Base-by-base conservation (phyloP, 73 alveolate species). In the Paramecium sonneborni region DNA sequence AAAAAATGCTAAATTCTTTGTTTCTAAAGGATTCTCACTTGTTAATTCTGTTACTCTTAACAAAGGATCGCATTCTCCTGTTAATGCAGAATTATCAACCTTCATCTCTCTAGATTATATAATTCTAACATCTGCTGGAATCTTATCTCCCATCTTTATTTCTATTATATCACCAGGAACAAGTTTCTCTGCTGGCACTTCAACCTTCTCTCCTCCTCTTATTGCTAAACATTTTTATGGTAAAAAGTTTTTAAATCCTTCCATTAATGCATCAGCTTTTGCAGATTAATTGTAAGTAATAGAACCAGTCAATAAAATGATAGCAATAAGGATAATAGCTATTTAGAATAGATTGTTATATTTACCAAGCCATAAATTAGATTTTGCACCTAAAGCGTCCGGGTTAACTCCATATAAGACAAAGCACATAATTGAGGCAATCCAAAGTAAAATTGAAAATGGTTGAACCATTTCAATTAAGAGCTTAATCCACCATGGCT, bases 71-170 rank as follows among this genome's bases (percentile, higher is more conserved):
- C 97, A 91, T 89, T 98, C 99, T 88, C 99, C 99, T 32, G 99
- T 98, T 23, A 98, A 96, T 10, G 98, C 96, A 20, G 99, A 97
- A 85, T 98, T 99, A 72, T 98, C 99, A 2, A 98, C 98, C 58
- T 97, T 95, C 76, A 98, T 94, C n/a, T 98, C 94, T 57, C 97
- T 94, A 30, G 99, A 92, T 26, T 95, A 92, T n/a, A 97, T 96
- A 57, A 97, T 76, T 34, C 99, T 93, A 39, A 97, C 92, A 93
- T 98, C 99, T 0, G 99, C 99, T 0, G 99, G 99, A 9, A 98
- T 96, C 79, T 94, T 96, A 88, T 98, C 99, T 30, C 99, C 99
- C 55, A 96, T 93, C 92, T 97, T 93, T 43, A 98, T 97, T 82
- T 92, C 92, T 1, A 94, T 24, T 6, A 98, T 93, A 95, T 98